Evolutionary conservation across 352 stramenopile species (phyloP).

Genomic region (Plasmopara halstedii): DNA sequence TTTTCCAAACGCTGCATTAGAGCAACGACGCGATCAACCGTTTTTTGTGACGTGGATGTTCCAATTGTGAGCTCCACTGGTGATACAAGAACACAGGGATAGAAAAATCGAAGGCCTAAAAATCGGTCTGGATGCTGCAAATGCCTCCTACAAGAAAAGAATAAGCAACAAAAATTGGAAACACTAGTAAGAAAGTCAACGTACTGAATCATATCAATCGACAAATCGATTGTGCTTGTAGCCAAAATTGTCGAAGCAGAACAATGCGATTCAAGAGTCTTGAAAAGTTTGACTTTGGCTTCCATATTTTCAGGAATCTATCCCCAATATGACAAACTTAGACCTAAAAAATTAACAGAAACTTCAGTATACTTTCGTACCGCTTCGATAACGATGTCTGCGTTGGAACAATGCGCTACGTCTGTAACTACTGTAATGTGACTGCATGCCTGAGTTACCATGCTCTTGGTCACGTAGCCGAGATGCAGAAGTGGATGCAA

Average conservation of each 20-base stretch:
- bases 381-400: constrained; percentile 53
- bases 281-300: constrained; percentile 54
- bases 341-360: neutral
- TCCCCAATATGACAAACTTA: neutral
- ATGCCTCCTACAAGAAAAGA: constrained; percentile 17
- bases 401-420: constrained; percentile 40
- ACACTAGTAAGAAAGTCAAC: constrained; percentile 1
- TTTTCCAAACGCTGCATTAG: constrained; percentile 54
- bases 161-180: neutral
- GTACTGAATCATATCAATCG: constrained; percentile 57
- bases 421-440: constrained; percentile 41
- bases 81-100: constrained; percentile 54
- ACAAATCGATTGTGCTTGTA: constrained; percentile 56
- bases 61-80: constrained; percentile 53
- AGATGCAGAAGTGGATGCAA: constrained; percentile 64
- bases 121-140: constrained; percentile 41
- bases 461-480: constrained; percentile 70
- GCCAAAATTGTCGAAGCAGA: constrained; percentile 46
- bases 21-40: constrained; percentile 33
- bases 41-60: constrained; percentile 26
- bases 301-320: constrained; percentile 58
- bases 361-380: constrained; percentile 10
- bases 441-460: constrained; percentile 49
- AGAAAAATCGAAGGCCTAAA: constrained; percentile 67
- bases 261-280: constrained; percentile 43